phyloP scores from a whole-genome alignment of 2,329 filamentous ascomycete genomes.

The Alternaria tenuissima region DNA sequence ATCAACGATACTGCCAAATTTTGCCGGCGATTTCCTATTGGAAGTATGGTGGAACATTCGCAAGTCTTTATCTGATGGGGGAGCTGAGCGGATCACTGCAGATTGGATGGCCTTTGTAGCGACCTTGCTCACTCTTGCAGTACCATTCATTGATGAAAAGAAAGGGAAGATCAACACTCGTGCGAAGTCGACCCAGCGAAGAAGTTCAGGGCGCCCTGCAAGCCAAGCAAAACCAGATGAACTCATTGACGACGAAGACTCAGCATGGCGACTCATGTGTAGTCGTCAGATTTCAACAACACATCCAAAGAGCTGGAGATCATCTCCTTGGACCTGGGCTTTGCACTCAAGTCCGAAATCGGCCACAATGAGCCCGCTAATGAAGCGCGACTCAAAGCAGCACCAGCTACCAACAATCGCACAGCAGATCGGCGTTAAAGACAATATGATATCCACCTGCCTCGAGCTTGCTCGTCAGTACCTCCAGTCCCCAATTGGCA shows the following conservation, averaged over 20 bases:
- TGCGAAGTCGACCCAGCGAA: slow-evolving; percentile 30
- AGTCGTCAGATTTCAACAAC: slow-evolving; percentile 33
- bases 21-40: slow-evolving; percentile 48
- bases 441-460: slow-evolving; percentile 36
- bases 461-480: slow-evolving; percentile 48
- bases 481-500: slow-evolving; percentile 45
- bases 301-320: slow-evolving; percentile 44
- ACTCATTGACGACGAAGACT: slow-evolving; percentile 32
- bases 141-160: slow-evolving; percentile 47
- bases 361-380: slow-evolving; percentile 33
- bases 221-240: slow-evolving; percentile 37
- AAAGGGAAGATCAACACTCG: slow-evolving; percentile 29
- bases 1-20: slow-evolving; percentile 45
- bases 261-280: slow-evolving; percentile 48
- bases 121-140: slow-evolving; percentile 51
- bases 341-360: slow-evolving; percentile 37
- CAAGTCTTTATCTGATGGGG: slow-evolving; percentile 28
- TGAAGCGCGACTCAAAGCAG: slow-evolving; percentile 26
- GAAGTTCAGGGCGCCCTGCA: slow-evolving; percentile 33
- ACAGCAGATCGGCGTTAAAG: slow-evolving; percentile 41
- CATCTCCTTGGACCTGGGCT: slow-evolving; percentile 47
- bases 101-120: slow-evolving; percentile 54
- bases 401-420: slow-evolving; percentile 24
- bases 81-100: slow-evolving; percentile 18
- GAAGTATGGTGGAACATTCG: slow-evolving; percentile 52